Conservation (phyloP, 208 protist genomes). For the Crithidia brevicula region DNA sequence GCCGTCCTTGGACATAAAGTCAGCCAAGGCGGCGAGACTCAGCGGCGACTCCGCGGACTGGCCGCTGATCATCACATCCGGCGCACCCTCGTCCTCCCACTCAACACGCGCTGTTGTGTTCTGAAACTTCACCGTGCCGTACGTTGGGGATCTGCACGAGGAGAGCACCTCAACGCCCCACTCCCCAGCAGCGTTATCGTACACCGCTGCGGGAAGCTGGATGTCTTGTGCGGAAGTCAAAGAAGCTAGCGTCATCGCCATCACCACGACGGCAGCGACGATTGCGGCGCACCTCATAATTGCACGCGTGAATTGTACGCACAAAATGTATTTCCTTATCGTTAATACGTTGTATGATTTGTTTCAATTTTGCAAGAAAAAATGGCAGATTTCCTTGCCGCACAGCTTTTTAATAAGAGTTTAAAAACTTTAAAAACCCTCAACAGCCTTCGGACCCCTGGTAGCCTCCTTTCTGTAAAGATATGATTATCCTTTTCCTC, state of each 20-base stretch:
- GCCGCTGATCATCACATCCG: constrained; percentile 20
- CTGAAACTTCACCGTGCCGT: constrained; percentile 42
- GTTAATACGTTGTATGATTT: too few species aligned
- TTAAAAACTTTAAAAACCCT: too few species aligned
- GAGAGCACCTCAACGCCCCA: constrained; percentile 68
- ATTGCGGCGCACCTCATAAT: constrained; percentile 9
- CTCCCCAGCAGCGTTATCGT: constrained; percentile 52
- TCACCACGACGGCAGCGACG: neutral
- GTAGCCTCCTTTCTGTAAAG: too few species aligned
- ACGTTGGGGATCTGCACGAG: constrained; percentile 34
- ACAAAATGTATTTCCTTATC: too few species aligned
- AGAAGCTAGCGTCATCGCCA: constrained; percentile 11
- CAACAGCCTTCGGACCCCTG: too few species aligned
- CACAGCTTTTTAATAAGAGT: too few species aligned
- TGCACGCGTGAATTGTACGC: too few species aligned
- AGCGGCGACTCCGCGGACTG: constrained; percentile 24
- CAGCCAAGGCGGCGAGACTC: constrained; percentile 35
- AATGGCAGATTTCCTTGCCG: too few species aligned
- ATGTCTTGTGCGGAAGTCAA: constrained; percentile 25
- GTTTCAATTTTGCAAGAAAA: too few species aligned
- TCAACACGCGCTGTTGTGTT: constrained; percentile 40
- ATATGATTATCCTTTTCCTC: too few species aligned
- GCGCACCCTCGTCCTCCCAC: constrained; percentile 35
- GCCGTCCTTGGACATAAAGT: constrained; percentile 34
- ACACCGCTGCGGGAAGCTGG: constrained; percentile 49